phyloP scores from a whole-genome alignment of 225 moss, liverwort and hornwort genomes.

The Sphagnum contortum region DNA sequence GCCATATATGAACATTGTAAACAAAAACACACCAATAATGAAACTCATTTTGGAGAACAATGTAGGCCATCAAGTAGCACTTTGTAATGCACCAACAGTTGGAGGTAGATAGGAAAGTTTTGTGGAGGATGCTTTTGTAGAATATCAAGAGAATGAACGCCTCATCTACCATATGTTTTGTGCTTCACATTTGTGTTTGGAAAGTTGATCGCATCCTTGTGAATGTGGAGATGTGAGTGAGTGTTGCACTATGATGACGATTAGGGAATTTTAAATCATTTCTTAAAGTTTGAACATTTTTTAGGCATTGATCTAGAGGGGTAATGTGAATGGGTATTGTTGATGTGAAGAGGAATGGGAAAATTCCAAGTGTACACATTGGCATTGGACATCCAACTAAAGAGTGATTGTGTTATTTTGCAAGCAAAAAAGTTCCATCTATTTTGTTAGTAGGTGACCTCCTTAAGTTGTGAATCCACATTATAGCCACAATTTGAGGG shows the following conservation, averaged over 20 bases:
- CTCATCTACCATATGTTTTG: constrained; percentile 34
- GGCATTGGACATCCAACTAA: constrained; percentile 39
- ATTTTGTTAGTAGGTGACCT: constrained; percentile 31
- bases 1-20: no score
- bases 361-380: constrained; percentile 25
- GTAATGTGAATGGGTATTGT: no score
- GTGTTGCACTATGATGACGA: neutral
- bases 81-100: constrained; percentile 18
- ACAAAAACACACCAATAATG: no score
- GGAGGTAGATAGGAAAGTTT: constrained; percentile 16
- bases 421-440: constrained; percentile 29
- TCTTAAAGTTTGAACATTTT: neutral
- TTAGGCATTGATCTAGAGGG: neutral
- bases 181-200: neutral
- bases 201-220: neutral
- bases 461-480: no score
- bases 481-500: no score
- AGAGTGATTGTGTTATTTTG: constrained; percentile 27
- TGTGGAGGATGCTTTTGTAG: constrained; percentile 16
- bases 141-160: constrained; percentile 40
- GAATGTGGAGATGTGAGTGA: no score
- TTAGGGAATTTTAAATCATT: neutral
- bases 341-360: constrained; percentile 28
- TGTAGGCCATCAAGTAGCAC: constrained; percentile 13
- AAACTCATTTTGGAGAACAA: no score